Evolutionary conservation across 2,329 filamentous ascomycete species (phyloP).

Genomic region (Gnomoniopsis sp.): DNA sequence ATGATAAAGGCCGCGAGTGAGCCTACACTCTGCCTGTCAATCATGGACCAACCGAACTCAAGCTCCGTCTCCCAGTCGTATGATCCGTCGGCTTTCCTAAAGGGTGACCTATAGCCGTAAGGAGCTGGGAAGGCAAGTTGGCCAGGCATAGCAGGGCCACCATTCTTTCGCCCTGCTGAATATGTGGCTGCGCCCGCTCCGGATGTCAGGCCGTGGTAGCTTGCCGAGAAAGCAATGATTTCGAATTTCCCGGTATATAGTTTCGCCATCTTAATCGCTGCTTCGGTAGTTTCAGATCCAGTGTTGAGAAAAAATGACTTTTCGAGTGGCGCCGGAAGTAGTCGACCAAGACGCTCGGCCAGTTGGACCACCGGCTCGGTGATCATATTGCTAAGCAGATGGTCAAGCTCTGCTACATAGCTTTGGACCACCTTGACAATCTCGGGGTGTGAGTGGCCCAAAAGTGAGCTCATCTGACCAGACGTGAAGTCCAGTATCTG

Average conservation of each 20-base stretch:
- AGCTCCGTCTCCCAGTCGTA: constrained; percentile 66
- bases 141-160: constrained; percentile 48
- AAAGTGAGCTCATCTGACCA: constrained; percentile 55
- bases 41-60: constrained; percentile 58
- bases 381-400: constrained; percentile 56
- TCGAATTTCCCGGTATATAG: constrained; percentile 61
- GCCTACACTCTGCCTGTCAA: constrained; percentile 56
- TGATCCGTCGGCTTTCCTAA: constrained; percentile 53
- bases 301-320: constrained; percentile 57
- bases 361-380: constrained; percentile 51
- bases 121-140: constrained; percentile 56
- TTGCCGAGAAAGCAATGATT: constrained; percentile 55
- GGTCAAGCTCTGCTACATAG: constrained; percentile 48
- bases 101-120: constrained; percentile 59
- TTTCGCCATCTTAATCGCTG: constrained; percentile 63
- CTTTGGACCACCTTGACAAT: constrained; percentile 48
- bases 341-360: constrained; percentile 42
- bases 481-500: constrained; percentile 57
- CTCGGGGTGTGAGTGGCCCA: constrained; percentile 56
- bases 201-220: constrained; percentile 59
- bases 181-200: constrained; percentile 51
- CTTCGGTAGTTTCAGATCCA: constrained; percentile 53
- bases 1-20: constrained; percentile 61
- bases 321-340: constrained; percentile 45
- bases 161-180: constrained; percentile 46